These are phyloP conservation scores for Ogataea paradorogensis DNA, from an alignment of 805 yeast genomes.

Conservation along the genomic window DNA sequence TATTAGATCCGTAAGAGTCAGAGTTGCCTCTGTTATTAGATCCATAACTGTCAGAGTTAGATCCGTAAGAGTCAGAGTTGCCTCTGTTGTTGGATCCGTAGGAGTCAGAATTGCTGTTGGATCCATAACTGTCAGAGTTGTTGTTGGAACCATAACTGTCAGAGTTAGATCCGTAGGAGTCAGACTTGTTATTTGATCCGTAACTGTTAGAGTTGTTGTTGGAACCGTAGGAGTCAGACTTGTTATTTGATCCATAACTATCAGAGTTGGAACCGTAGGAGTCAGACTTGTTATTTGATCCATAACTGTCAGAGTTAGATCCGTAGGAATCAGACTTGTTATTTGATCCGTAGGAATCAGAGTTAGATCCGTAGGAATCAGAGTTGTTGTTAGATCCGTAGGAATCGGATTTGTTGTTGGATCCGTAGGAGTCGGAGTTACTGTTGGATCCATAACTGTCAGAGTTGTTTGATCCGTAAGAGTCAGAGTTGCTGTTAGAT, in stretches of 20 bases:
- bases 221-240: conserved; percentile 27
- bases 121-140: conserved; percentile 30
- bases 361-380: conserved; percentile 33
- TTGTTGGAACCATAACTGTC: conserved; percentile 30
- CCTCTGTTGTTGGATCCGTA: conserved; percentile 32
- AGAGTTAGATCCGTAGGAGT: conserved; percentile 32
- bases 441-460: conserved; percentile 19
- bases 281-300: conserved; percentile 27
- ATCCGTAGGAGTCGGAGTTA: conserved; percentile 16
- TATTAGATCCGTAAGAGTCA: conserved; percentile 23
- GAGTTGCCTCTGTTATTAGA: conserved; percentile 11
- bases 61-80: conserved; percentile 18
- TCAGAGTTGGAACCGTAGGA: conserved; percentile 12
- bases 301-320: conserved; percentile 33
- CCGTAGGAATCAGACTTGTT: conserved; percentile 27
- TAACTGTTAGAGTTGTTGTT: conserved; percentile 10
- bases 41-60: conserved; percentile 1
- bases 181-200: conserved; percentile 23
- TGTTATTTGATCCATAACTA: conserved; percentile 23
- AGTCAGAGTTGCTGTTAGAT: conserved; percentile 33
- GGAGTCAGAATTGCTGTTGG: conserved; percentile 32
- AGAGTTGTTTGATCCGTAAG: conserved; percentile 30
- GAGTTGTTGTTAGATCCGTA: conserved; percentile 33
- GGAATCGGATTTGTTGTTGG: conserved; percentile 22
- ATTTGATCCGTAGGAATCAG: conserved; percentile 34